Evolutionary conservation across 495 filamentous ascomycete species (phyloP).

Genomic region (Trichoderma reesei): DNA sequence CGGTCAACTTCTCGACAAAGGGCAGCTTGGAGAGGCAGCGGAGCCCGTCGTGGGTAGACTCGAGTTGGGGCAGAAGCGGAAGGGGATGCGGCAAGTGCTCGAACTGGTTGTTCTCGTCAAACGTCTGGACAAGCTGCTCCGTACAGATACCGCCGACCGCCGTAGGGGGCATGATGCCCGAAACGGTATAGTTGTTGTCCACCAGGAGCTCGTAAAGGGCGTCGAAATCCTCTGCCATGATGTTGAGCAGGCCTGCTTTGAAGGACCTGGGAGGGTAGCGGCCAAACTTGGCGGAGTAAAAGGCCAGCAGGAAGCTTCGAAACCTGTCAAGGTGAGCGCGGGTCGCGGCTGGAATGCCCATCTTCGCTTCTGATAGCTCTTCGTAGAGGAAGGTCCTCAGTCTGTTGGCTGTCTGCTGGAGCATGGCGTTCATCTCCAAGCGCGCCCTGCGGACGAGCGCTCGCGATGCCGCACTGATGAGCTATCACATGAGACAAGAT

Average conservation of each 20-base stretch:
- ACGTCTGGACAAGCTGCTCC: conserved; percentile 46
- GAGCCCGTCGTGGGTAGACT: conserved; percentile 13
- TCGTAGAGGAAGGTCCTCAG: conserved; percentile 50
- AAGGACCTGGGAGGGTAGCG: conserved; percentile 53
- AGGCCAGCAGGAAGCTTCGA: conserved; percentile 49
- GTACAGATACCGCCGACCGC: conserved; percentile 50
- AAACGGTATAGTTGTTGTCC: conserved; percentile 37
- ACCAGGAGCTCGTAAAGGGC: conserved; percentile 53
- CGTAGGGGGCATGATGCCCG: conserved; percentile 28
- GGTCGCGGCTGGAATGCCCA: conserved; percentile 43
- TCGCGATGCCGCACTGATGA: conserved; percentile 43
- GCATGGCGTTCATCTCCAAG: conserved; percentile 51
- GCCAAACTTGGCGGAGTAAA: conserved; percentile 50
- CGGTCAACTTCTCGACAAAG: conserved; percentile 20
- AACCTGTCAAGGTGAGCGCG: conserved; percentile 53
- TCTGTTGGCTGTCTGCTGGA: conserved; percentile 37
- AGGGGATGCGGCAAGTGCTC: conserved; percentile 45
- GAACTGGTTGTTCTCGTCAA: conserved; percentile 47
- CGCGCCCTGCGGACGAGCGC: conserved; percentile 50
- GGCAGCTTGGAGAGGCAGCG: neutral
- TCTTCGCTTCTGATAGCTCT: conserved; percentile 45
- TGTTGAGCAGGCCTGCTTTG: conserved; percentile 39
- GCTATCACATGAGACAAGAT: conserved; percentile 22
- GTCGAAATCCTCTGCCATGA: conserved; percentile 54
- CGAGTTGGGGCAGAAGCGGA: conserved; percentile 44